These are phyloP conservation scores for Alternaria sp. DNA, from an alignment of 2,329 filamentous ascomycete genomes.

Conservation along the genomic window DNA sequence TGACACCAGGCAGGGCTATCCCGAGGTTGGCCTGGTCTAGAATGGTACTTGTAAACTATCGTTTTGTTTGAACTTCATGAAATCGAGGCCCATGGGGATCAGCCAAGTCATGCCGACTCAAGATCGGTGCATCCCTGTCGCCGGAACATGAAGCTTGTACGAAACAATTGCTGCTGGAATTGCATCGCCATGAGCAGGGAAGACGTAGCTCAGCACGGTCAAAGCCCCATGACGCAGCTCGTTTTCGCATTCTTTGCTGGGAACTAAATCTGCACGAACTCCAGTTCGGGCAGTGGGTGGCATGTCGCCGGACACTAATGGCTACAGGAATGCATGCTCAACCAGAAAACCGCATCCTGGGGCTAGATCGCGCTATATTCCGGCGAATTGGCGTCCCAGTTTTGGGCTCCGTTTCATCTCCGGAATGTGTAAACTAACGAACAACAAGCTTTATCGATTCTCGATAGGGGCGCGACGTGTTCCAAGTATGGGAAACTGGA, in stretches of 20 bases:
- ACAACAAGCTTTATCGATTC: slow-evolving; percentile 45
- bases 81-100: slow-evolving; percentile 6
- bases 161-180: neutral
- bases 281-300: slow-evolving; percentile 12
- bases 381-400: slow-evolving; percentile 19
- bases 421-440: slow-evolving; percentile 27
- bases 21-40: slow-evolving; percentile 2
- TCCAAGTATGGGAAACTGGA: slow-evolving; percentile 27
- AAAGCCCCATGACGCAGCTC: slow-evolving; percentile 6
- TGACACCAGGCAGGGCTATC: neutral
- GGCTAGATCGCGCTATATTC: slow-evolving; percentile 18
- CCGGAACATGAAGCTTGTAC: slow-evolving; percentile 1
- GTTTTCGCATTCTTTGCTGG: slow-evolving; percentile 7
- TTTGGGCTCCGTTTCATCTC: slow-evolving; percentile 29
- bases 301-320: slow-evolving; percentile 6
- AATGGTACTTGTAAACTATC: neutral
- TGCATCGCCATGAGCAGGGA: slow-evolving; percentile 8
- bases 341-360: slow-evolving; percentile 5
- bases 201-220: slow-evolving; percentile 8
- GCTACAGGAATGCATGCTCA: slow-evolving; percentile 3
- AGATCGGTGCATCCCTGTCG: slow-evolving; percentile 5
- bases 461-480: slow-evolving; percentile 21
- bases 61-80: slow-evolving; percentile 2
- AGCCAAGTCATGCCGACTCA: slow-evolving; percentile 1
- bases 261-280: slow-evolving; percentile 1